Conservation (phyloP, 2,329 filamentous ascomycete species). For the Sporothrix phasma region DNA sequence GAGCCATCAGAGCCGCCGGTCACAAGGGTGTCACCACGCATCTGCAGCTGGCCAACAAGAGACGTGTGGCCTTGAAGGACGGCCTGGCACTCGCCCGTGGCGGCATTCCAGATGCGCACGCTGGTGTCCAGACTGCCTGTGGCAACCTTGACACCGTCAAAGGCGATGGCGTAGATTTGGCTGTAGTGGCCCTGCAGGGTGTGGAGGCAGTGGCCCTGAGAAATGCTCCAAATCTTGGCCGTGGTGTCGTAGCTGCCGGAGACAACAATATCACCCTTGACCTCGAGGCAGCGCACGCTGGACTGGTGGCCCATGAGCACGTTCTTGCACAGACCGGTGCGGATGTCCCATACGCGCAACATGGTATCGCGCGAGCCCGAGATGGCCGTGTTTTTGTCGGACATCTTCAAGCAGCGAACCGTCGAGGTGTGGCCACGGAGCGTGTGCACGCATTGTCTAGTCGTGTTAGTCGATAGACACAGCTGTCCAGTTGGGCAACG, state of each 20-base stretch:
- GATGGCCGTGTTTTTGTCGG: conserved; percentile 84
- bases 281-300: conserved; percentile 88
- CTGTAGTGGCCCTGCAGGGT: conserved; percentile 93
- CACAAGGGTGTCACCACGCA: conserved; percentile 88
- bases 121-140: conserved; percentile 95
- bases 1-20: conserved; percentile 95
- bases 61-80: conserved; percentile 96
- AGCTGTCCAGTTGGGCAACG: too few relatives aligned
- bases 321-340: conserved; percentile 77
- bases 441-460: conserved; percentile 64
- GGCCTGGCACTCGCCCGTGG: conserved; percentile 72
- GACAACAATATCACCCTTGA: conserved; percentile 94
- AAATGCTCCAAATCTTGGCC: conserved; percentile 95
- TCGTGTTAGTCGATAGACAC: conserved; percentile 22
- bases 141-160: conserved; percentile 85
- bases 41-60: conserved; percentile 89
- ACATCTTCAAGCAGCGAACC: conserved; percentile 96
- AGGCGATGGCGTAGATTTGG: conserved; percentile 97
- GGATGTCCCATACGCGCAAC: conserved; percentile 88
- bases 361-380: conserved; percentile 94
- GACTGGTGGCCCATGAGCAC: conserved; percentile 92
- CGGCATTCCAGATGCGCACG: conserved; percentile 91
- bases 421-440: conserved; percentile 93
- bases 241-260: conserved; percentile 97
- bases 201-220: conserved; percentile 81